Conservation (phyloP, 192 early-diverging fungal species). For the Diversispora epigaea region DNA sequence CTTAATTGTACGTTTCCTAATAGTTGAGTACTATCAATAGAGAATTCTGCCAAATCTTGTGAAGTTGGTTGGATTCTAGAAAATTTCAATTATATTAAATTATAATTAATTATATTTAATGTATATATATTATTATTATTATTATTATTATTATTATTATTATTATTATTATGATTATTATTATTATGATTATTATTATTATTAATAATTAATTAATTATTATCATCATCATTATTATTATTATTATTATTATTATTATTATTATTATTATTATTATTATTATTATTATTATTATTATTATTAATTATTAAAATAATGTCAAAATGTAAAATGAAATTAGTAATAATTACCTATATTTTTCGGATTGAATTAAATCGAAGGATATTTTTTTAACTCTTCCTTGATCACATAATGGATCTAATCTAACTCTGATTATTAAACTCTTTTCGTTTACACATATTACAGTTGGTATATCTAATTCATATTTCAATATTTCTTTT, state of each 20-base stretch:
- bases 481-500: conserved; percentile 31
- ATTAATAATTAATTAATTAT: too few species aligned
- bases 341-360: conserved; percentile 28
- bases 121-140: too few species aligned
- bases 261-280: too few species aligned
- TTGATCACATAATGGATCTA: conserved; percentile 13
- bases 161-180: too few species aligned
- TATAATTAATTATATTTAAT: too few species aligned
- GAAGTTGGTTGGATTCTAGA: conserved; percentile 18
- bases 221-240: too few species aligned
- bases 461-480: conserved; percentile 30
- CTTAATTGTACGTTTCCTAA: conserved; percentile 32
- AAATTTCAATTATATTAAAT: too few species aligned
- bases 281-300: too few species aligned
- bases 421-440: conserved; percentile 23
- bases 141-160: too few species aligned
- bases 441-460: conserved; percentile 15
- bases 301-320: not conserved
- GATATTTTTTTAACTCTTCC: conserved; percentile 13
- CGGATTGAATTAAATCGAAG: conserved; percentile 29
- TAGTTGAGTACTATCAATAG: conserved; percentile 20
- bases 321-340: not conserved
- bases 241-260: not conserved
- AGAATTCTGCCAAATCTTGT: conserved; percentile 24
- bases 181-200: too few species aligned